phyloP scores from a whole-genome alignment of 2,329 filamentous ascomycete genomes.

The Botrytis cinerea region DNA sequence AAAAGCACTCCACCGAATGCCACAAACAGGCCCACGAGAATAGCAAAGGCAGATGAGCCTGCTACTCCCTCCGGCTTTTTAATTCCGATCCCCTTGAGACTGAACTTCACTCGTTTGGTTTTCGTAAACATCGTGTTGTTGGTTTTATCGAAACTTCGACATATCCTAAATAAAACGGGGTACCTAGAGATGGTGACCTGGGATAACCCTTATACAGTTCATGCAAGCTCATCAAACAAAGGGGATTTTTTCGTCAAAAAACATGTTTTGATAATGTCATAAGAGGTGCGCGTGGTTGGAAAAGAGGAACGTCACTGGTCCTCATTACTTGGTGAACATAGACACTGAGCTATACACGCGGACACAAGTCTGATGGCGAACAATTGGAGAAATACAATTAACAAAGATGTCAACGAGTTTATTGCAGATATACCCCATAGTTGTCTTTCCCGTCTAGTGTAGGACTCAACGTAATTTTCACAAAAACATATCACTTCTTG shows the following conservation, averaged over 20 bases:
- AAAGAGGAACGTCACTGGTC: not conserved
- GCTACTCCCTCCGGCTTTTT: conserved; percentile 53
- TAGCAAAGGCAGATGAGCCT: conserved; percentile 62
- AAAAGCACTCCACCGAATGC: conserved; percentile 63
- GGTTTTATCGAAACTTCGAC: not conserved
- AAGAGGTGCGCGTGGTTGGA: not conserved
- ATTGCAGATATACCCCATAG: not conserved
- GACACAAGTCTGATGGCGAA: not conserved
- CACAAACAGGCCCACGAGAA: conserved; percentile 60
- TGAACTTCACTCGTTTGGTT: not conserved
- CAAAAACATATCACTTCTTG: not conserved
- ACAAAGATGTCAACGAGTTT: not conserved
- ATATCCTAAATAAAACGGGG: not conserved
- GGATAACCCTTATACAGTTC: not conserved
- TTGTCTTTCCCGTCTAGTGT: no score
- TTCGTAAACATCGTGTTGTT: not conserved
- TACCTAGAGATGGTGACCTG: not conserved
- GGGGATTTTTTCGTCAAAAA: not conserved
- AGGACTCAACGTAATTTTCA: not conserved
- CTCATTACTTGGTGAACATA: not conserved
- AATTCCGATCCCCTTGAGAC: conserved; percentile 31
- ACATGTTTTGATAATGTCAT: not conserved
- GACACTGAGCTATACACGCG: not conserved
- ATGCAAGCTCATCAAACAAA: not conserved
- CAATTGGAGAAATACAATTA: not conserved